Percentiles rank a stretch among this genome's conserved stretches.
phyloP scores from a whole-genome alignment of 306 rosid species.

The Chamaecrista fasciculata region DNA sequence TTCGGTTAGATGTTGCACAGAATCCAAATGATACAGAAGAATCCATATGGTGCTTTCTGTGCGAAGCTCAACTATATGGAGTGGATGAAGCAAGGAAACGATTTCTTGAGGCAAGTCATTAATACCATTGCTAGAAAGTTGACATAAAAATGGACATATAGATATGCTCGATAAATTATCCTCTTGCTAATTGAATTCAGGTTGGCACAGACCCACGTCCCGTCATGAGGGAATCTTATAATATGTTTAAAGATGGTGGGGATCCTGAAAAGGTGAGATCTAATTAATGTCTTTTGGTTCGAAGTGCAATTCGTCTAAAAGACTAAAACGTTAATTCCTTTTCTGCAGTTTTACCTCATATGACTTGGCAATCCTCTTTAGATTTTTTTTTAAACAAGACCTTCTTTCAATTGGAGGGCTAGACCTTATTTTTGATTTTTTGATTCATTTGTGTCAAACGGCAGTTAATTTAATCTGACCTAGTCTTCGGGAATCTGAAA shows the following conservation, averaged over 20 bases:
- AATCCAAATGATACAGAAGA: conserved; percentile 94
- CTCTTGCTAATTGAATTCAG: conserved; percentile 44
- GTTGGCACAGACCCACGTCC: conserved; percentile 83
- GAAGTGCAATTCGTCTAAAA: neutral
- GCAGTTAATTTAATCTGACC: neutral
- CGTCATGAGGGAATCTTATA: conserved; percentile 73
- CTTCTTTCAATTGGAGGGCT: neutral
- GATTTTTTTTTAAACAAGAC: neutral
- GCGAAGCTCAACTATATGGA: conserved; percentile 89
- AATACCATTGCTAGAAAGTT: neutral
- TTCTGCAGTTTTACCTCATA: neutral
- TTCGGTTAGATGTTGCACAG: conserved; percentile 87
- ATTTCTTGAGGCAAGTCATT: conserved; percentile 68
- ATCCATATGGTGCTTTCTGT: conserved; percentile 92
- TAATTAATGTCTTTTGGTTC: neutral
- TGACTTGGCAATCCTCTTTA: neutral
- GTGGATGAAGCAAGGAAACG: conserved; percentile 67
- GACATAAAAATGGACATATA: neutral
- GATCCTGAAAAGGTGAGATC: conserved; percentile 73
- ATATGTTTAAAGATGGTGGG: conserved; percentile 85
- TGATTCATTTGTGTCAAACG: neutral
- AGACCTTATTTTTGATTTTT: neutral
- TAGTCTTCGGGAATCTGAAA: neutral
- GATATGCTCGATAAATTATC: neutral
- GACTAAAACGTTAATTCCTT: neutral